A percentile compares a stretch with the other conserved stretches of the same genome.
These are phyloP conservation scores for Paraglomus brasilianum DNA, from an alignment of 192 early-diverging fungal genomes.

Conservation along the genomic window DNA sequence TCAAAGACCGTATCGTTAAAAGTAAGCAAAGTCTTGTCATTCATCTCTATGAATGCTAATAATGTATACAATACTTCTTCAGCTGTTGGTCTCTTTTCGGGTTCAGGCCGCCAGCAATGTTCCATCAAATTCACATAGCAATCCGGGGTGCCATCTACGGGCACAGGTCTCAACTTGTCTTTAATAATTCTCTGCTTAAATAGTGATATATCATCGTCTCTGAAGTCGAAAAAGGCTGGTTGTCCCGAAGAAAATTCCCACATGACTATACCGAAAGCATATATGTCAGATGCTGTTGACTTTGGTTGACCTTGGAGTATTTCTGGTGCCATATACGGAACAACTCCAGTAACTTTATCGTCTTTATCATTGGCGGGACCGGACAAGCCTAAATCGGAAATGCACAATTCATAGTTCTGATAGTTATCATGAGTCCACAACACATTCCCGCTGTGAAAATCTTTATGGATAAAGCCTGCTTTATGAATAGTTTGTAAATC, in stretches of 20 bases:
- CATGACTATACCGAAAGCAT: conserved; percentile 42
- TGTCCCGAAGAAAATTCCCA: conserved; percentile 41
- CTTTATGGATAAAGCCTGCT: conserved; percentile 43
- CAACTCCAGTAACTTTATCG: conserved; percentile 36
- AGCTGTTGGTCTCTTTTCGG: background rate
- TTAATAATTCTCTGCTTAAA: too few relatives aligned
- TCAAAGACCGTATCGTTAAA: too few relatives aligned
- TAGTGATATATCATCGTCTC: too few relatives aligned
- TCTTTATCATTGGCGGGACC: conserved; percentile 37
- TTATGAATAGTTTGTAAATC: conserved; percentile 44
- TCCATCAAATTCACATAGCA: conserved; percentile 2
- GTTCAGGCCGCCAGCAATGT: conserved; percentile 7
- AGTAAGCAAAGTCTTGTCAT: too few relatives aligned
- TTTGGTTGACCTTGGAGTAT: conserved; percentile 32
- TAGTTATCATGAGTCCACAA: conserved; percentile 21
- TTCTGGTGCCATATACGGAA: conserved; percentile 41
- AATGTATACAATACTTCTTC: background rate
- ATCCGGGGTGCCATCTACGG: background rate
- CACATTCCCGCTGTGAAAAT: conserved; percentile 49
- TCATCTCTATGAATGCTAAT: too few relatives aligned
- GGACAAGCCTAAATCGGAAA: conserved; percentile 45
- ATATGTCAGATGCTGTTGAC: conserved; percentile 38
- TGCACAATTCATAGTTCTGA: background rate
- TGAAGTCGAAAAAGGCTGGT: conserved; percentile 27
- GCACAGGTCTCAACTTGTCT: too few relatives aligned